Evolutionary conservation across 2,329 filamentous ascomycete genomes (phyloP).

Genomic region (Teratosphaeriaceae sp.): DNA sequence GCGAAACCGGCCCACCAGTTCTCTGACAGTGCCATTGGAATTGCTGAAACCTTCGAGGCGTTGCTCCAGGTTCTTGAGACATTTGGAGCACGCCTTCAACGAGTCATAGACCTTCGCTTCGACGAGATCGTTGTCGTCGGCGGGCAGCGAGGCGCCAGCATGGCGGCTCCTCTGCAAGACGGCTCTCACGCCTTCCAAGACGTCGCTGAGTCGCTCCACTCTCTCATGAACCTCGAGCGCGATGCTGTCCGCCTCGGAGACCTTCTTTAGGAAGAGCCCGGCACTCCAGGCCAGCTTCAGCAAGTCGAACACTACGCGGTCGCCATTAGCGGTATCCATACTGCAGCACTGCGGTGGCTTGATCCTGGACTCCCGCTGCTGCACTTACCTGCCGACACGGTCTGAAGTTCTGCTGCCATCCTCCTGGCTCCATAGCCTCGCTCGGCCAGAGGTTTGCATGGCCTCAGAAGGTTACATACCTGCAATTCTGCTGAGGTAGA

Average conservation of each 20-base stretch:
- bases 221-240: slow-evolving; percentile 13
- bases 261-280: slow-evolving; percentile 15
- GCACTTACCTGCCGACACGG: background rate
- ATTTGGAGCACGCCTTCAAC: slow-evolving; percentile 6
- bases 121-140: slow-evolving; percentile 7
- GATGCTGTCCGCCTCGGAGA: slow-evolving; percentile 17
- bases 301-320: slow-evolving; percentile 10
- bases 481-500: too few species aligned
- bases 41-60: slow-evolving; percentile 6
- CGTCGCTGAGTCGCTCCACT: slow-evolving; percentile 11
- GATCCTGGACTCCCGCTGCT: too few species aligned
- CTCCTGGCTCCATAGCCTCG: background rate
- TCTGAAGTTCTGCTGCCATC: background rate
- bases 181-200: slow-evolving; percentile 12
- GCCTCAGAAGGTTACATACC: background rate
- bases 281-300: slow-evolving; percentile 12
- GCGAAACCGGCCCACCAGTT: slow-evolving; percentile 9
- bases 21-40: background rate
- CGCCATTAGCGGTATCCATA: background rate
- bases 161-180: slow-evolving; percentile 11
- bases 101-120: slow-evolving; percentile 9
- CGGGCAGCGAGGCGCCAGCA: background rate
- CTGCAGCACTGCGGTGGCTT: slow-evolving; percentile 1
- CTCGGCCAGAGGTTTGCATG: background rate
- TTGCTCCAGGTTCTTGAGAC: slow-evolving; percentile 9